Base-by-base conservation (phyloP, 2,329 filamentous ascomycete species). In the Claviceps sp. region DNA sequence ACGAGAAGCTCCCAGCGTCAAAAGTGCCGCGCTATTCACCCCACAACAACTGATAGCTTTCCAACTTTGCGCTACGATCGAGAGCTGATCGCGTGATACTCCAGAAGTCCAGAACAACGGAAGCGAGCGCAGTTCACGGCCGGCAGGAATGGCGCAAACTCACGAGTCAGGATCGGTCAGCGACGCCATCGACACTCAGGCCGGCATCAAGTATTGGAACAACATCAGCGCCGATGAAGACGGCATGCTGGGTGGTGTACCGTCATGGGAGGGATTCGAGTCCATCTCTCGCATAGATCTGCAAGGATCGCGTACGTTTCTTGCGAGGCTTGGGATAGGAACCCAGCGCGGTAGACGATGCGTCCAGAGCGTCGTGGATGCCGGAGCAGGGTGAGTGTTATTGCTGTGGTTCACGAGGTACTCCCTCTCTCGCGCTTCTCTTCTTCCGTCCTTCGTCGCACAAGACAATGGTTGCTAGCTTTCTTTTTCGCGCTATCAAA, bases 231-330 rank as follows among this genome's bases (percentile, higher is more conserved):
- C 72, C 43, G 68, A 73, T 49, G 66, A 71, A 47, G 77, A 85
- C 59, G 87, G 88, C 62, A 90, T 93, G 84, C 82, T 95, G 1
- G 89, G 88, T 55, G 86, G 90, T 67, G 72, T 72, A 53, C 64
- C 71, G 0, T 47, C 55, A n/a, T 5, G 52, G 11, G 47, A 37
- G 11, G 60, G 59, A 13, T 63, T 63, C 52, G 30, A 48, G 7
- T 58, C 60, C 0, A 53, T 85, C 56, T 81, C 79, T 3, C 74
- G 78, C 48, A 77, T 84, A 50, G 85, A 88, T 61, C 72, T 88
- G 1, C 80, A 83, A 60, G 84, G 83, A 43, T 86, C 81, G 0
- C 75, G 77, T 37, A 82, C 76, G 50, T 88, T 90, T 65, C 66
- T 88, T 37, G 76, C 79, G 14, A 86, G 86, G 61, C 65, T 89